Base-by-base conservation (phyloP, 2,329 filamentous ascomycete species). In the Cladophialophora immunda region DNA sequence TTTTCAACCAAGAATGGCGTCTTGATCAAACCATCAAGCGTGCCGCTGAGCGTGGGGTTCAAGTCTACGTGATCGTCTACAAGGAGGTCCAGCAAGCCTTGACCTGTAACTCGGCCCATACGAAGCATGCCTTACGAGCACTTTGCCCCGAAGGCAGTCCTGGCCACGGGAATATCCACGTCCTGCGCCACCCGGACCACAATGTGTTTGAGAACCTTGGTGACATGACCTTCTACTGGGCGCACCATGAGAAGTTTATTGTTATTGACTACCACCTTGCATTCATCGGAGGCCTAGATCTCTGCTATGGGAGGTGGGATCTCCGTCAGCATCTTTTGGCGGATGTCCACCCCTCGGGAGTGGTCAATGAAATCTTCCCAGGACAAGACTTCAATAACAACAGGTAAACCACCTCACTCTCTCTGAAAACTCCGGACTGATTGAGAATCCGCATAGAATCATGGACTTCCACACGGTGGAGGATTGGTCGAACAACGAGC, bases 361-460 rank as follows among this genome's bases (percentile, higher is more conserved):
- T 97, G 19, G 83, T 87, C 15, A 88, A 94, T 62, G 94, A 97
- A 78, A 84, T 97, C 22, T 99, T 93, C 85, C 94, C 95, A 0
- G 95, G 95, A 0, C 95, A 99, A 76, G 95, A 99, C 75, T 98
- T 96, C 83, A 98, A 98, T 79, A 98, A 98, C 79, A 97, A 97
- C 77, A 89, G 70, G 70, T 70, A 55, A 47, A 55, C 29, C n/a
- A 34, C 15, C 15, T 11, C 30, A 6, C 15, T 4, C 41, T 15
- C 8, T 22, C 13, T n/a, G 22, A 3, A 1, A 19, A 25, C 22
- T 6, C 2, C 30, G 15, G 53, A 17, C 29, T 53, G 19, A 45
- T 66, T 64, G 38, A 67, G 17, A 9, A 9, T n/a, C 38, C 38
- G 29, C 19, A 5, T 53, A 71, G 94, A 41, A 90, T 98, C 73